Evolutionary conservation across 495 filamentous ascomycete genomes (phyloP).

Genomic region (Talaromyces borbonicus): DNA sequence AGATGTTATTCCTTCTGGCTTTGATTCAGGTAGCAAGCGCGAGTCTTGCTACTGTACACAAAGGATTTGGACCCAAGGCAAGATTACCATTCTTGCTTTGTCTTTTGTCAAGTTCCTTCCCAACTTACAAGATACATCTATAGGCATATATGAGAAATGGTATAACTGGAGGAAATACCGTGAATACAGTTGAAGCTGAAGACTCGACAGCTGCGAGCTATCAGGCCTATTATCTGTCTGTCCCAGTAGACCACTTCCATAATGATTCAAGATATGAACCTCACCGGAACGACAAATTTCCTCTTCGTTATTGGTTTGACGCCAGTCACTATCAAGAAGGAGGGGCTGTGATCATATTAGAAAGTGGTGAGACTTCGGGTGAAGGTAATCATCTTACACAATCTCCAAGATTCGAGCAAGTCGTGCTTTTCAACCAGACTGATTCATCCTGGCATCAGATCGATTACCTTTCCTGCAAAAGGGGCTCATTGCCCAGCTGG

Average conservation of each 20-base stretch:
- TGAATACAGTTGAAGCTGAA: not conserved
- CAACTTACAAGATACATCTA: not conserved
- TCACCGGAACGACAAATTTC: slow-evolving; percentile 49
- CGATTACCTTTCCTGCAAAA: slow-evolving; percentile 59
- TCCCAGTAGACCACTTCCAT: slow-evolving; percentile 68
- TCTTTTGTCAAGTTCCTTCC: too few species aligned
- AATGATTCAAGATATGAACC: slow-evolving; percentile 60
- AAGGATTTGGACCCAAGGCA: not conserved
- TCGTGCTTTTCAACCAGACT: not conserved
- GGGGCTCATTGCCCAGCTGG: slow-evolving; percentile 54
- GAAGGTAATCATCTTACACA: not conserved
- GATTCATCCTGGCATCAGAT: slow-evolving; percentile 9
- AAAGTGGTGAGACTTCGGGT: slow-evolving; percentile 53
- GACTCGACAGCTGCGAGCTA: slow-evolving; percentile 25
- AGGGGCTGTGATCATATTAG: slow-evolving; percentile 62
- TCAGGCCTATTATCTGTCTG: slow-evolving; percentile 50
- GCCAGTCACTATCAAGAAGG: slow-evolving; percentile 53
- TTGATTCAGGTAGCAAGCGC: slow-evolving; percentile 1
- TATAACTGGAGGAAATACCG: too few species aligned
- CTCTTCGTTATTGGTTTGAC: slow-evolving; percentile 67
- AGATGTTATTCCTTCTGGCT: slow-evolving; percentile 1
- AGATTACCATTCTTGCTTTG: too few species aligned
- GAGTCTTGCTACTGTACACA: not conserved
- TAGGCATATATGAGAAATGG: not conserved
- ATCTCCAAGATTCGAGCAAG: not conserved